Conservation (phyloP, 2,329 filamentous ascomycete species). For the Penicillium sp. region DNA sequence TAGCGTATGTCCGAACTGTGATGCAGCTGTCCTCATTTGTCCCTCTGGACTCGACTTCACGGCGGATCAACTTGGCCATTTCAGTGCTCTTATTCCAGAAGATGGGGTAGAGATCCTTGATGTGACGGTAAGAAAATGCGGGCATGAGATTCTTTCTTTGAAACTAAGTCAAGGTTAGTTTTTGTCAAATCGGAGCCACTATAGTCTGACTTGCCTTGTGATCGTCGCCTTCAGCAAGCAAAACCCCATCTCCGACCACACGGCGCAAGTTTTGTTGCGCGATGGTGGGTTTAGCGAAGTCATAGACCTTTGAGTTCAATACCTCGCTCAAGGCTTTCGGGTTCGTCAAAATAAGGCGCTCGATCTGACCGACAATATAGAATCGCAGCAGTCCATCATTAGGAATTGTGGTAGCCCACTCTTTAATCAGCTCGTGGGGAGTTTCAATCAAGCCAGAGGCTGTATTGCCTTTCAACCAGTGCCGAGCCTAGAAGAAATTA, state of each 20-base stretch:
- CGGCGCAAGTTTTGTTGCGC: conserved; percentile 43
- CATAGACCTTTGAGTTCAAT: conserved; percentile 67
- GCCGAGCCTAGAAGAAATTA: conserved; percentile 32
- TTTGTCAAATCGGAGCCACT: neutral
- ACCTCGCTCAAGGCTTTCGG: conserved; percentile 70
- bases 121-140: conserved; percentile 80
- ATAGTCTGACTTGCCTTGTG: conserved; percentile 60
- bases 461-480: conserved; percentile 50
- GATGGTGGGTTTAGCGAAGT: conserved; percentile 64
- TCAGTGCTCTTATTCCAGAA: conserved; percentile 80
- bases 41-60: conserved; percentile 41
- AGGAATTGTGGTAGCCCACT: conserved; percentile 61
- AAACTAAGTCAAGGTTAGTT: conserved; percentile 23
- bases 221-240: conserved; percentile 87
- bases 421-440: conserved; percentile 38
- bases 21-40: conserved; percentile 45
- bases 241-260: conserved; percentile 44
- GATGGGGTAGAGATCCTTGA: conserved; percentile 79
- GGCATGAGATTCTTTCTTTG: conserved; percentile 79
- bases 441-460: conserved; percentile 37
- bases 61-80: conserved; percentile 61
- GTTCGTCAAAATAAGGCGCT: conserved; percentile 62
- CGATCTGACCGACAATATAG: conserved; percentile 60
- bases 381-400: conserved; percentile 71
- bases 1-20: conserved; percentile 64